Conservation (phyloP, 768 basidiomycete species). For the Amanita brunnescens region DNA sequence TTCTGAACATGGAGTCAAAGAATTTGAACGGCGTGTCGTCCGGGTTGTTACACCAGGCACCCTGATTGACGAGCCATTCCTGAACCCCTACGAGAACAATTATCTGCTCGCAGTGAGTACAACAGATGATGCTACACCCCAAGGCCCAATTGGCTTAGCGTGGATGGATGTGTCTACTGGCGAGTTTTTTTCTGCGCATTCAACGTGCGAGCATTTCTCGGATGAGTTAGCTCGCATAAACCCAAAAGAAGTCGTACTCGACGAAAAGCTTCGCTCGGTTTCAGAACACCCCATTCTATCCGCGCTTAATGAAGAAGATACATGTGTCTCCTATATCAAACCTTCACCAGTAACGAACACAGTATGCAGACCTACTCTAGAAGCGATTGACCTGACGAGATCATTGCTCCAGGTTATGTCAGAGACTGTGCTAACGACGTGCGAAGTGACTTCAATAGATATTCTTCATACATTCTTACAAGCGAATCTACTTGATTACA, state of each 20-base stretch:
- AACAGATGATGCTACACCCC: constrained; percentile 7
- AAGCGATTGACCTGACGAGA: not conserved
- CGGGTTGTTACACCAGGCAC: constrained; percentile 92
- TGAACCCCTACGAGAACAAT: constrained; percentile 82
- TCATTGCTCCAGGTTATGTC: not conserved
- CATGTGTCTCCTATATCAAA: constrained; percentile 42
- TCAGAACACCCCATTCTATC: constrained; percentile 38
- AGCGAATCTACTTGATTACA: constrained; percentile 65
- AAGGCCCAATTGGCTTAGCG: constrained; percentile 54
- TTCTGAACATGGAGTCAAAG: constrained; percentile 37
- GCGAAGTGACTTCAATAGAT: not conserved
- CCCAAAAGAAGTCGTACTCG: constrained; percentile 78
- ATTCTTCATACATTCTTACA: constrained; percentile 38
- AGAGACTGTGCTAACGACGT: not conserved
- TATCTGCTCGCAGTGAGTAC: constrained; percentile 67
- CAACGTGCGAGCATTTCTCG: constrained; percentile 44
- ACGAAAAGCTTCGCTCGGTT: constrained; percentile 27
- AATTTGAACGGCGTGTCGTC: constrained; percentile 73
- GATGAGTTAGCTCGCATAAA: constrained; percentile 78
- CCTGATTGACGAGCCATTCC: constrained; percentile 84
- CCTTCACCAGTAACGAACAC: not conserved
- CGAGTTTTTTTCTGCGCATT: constrained; percentile 76
- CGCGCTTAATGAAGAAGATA: constrained; percentile 44
- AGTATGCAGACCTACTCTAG: not conserved
- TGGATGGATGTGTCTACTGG: constrained; percentile 96